Conservation (phyloP, 805 yeast genomes). For the Danielozyma ontarioensis region DNA sequence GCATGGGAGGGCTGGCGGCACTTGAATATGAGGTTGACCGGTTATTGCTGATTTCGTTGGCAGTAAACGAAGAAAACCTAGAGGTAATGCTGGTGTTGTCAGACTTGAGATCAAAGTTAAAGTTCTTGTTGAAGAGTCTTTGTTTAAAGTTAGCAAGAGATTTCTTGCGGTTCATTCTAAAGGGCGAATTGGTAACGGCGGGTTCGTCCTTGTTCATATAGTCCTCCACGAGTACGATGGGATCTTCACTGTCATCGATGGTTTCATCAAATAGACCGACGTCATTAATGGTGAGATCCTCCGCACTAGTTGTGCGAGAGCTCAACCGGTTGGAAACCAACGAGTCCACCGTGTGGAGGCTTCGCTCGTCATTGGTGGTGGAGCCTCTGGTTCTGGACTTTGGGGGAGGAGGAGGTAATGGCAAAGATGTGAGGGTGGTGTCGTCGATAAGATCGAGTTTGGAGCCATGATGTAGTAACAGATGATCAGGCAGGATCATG, state of each 20-base stretch:
- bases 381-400: constrained; percentile 6
- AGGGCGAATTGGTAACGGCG: constrained; percentile 5
- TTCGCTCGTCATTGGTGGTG: background rate
- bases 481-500: background rate
- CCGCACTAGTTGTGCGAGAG: no score
- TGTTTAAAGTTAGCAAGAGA: constrained; percentile 37
- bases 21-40: constrained; percentile 5
- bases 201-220: constrained; percentile 29
- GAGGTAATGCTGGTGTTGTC: constrained; percentile 1
- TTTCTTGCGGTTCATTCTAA: constrained; percentile 19
- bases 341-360: background rate
- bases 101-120: background rate
- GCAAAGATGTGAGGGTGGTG: constrained; percentile 45
- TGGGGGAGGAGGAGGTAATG: constrained; percentile 45
- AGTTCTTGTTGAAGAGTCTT: constrained; percentile 4
- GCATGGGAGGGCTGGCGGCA: constrained; percentile 1
- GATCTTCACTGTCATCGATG: constrained; percentile 26
- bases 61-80: background rate
- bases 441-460: constrained; percentile 45
- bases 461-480: constrained; percentile 37
- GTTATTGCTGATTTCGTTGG: constrained; percentile 1
- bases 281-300: background rate
- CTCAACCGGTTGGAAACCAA: no score
- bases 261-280: constrained; percentile 7
- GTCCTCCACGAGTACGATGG: constrained; percentile 51